Evolutionary conservation across 176 grass and related monocot species (phyloP), one percentile per base, ranked within the genome.

Genomic region (Oryza rufipogon): DNA sequence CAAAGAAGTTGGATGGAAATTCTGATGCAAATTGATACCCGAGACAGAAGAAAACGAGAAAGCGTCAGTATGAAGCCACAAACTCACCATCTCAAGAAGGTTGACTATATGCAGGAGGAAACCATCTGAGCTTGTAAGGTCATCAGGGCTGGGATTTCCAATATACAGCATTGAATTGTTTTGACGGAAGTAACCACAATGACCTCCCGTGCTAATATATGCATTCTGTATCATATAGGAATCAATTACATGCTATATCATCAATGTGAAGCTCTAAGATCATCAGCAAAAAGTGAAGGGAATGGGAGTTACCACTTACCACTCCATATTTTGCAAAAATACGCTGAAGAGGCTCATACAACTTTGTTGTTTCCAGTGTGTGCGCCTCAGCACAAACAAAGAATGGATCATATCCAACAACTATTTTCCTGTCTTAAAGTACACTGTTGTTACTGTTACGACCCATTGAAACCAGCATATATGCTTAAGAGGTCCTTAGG

Each of bases 271-370:
- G 0, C 45, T 15, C 3, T 11, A 11, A 23, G n/a, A 63, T 11
- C 17, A 26, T 26, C 44, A 16, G 30, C 4, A 0, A 68, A 73
- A 4, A 16, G 30, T 4, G 0, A 61, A 73, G 7, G 39, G 20
- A 73, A 68, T n/a, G 78, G 0, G 19, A 90, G 17, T 90, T 86
- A 86, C 84, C 88, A 90, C 84, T 90, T 90, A 86, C 84, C 88
- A 90, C 84, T 90, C 52, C 74, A 68, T 86, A 83, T 90, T 67
- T 79, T 79, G 49, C 36, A 79, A 86, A 86, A 61, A 83, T 83
- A 22, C 0, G 74, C 30, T 28, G 79, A 74, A 90, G 25, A 3
- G 74, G 84, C 4, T n/a, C 5, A 0, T 10, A 61, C 13, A 86
- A 63, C 47, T 68, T 73, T 25, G 28, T 30, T 56, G 0, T 39